phyloP scores from a whole-genome alignment of 257 asterid species.

The Anisodus tanguticus region DNA sequence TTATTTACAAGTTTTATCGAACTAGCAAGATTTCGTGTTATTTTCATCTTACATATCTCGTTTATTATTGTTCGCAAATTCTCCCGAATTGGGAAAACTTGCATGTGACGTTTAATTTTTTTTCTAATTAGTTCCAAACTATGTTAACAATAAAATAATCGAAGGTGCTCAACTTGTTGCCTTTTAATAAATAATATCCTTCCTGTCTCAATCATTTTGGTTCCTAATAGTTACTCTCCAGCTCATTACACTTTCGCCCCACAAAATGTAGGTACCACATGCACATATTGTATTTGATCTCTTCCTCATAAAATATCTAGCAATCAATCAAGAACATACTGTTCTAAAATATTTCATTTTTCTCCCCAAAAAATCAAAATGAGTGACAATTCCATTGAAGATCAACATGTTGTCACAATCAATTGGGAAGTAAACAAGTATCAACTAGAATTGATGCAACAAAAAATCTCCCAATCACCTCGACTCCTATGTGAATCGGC shows the following conservation, averaged over 20 bases:
- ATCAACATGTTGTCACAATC: conserved; percentile 32
- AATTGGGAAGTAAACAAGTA: conserved; percentile 61
- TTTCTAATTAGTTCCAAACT: too few relatives aligned
- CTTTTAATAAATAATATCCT: neutral
- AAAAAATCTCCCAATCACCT: conserved; percentile 57
- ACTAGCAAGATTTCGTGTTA: too few relatives aligned
- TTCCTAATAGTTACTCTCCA: conserved; percentile 1
- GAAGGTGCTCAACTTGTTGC: neutral
- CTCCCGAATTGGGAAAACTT: too few relatives aligned
- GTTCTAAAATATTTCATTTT: neutral
- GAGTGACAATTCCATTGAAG: conserved; percentile 28
- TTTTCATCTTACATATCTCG: too few relatives aligned
- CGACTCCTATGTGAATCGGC: conserved; percentile 71
- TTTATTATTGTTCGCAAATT: too few relatives aligned
- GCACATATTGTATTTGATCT: neutral
- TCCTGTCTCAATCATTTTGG: neutral
- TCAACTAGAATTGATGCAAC: conserved; percentile 61
- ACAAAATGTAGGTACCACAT: neutral
- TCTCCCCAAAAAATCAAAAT: neutral
- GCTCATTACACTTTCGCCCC: neutral
- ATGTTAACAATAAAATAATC: neutral
- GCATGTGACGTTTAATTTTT: too few relatives aligned
- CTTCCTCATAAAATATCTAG: neutral
- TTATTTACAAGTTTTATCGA: too few relatives aligned
- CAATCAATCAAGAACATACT: neutral